Percentiles rank a stretch among this genome's conserved stretches.
These are phyloP conservation scores for Earliella scabrosa DNA, from an alignment of 1,284 basidiomycete species.

Conservation along the genomic window DNA sequence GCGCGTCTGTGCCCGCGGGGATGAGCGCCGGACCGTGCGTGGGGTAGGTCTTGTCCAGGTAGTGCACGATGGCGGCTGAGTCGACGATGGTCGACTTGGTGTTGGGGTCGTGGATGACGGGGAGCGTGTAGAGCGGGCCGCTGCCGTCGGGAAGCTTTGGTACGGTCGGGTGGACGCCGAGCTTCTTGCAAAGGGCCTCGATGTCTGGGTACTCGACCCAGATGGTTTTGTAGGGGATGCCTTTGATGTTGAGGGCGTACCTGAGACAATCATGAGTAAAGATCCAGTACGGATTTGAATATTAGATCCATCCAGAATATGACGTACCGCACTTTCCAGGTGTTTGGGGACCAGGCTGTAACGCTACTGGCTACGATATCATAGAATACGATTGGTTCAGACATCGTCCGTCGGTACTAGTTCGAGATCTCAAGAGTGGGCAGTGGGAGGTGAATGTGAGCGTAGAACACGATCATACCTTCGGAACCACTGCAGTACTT, in stretches of 20 bases:
- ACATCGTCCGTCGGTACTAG: background rate
- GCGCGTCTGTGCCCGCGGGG: slow-evolving; percentile 7
- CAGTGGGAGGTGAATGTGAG: background rate
- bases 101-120: slow-evolving; percentile 19
- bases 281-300: background rate
- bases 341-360: background rate
- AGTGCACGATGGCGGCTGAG: slow-evolving; percentile 35
- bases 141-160: background rate
- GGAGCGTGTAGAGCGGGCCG: slow-evolving; percentile 26
- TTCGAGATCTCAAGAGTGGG: background rate
- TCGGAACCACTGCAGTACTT: no score
- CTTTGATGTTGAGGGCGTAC: slow-evolving; percentile 39
- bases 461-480: background rate
- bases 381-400: background rate
- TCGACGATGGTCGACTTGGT: slow-evolving; percentile 32
- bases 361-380: background rate
- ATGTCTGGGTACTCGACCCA: slow-evolving; percentile 45
- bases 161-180: slow-evolving; percentile 30
- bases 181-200: slow-evolving; percentile 29
- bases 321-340: background rate
- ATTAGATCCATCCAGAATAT: no score
- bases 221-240: slow-evolving; percentile 37
- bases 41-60: slow-evolving; percentile 40
- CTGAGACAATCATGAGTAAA: slow-evolving; percentile 26
- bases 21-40: slow-evolving; percentile 28